Percentiles rank a stretch among this genome's conserved stretches.
phyloP scores from a whole-genome alignment of 1,139 yeast genomes.

The Scheffersomyces segobiensis region DNA sequence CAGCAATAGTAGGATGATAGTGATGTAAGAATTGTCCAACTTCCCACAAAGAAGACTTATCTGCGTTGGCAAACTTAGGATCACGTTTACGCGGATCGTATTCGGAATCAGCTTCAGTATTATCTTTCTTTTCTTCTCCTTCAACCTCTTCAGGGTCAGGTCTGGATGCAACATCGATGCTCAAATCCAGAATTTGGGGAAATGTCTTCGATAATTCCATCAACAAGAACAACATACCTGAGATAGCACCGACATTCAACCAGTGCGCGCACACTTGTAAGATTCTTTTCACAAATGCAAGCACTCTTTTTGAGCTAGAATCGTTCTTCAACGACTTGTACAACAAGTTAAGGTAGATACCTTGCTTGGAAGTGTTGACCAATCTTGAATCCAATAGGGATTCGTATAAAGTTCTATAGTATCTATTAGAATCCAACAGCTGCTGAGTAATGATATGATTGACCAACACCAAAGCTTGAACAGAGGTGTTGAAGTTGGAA shows the following conservation, averaged over 20 bases:
- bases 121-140: conserved; percentile 17
- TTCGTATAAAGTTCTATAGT: conserved; percentile 86
- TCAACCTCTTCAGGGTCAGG: conserved; percentile 31
- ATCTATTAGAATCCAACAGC: conserved; percentile 66
- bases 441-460: conserved; percentile 71
- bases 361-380: conserved; percentile 81
- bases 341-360: conserved; percentile 81
- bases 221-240: conserved; percentile 85
- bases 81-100: conserved; percentile 92
- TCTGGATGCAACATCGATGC: conserved; percentile 42
- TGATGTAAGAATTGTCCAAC: conserved; percentile 69
- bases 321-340: conserved; percentile 84
- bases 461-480: conserved; percentile 86
- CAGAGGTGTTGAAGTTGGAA: conserved; percentile 89
- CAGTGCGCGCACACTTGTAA: conserved; percentile 83
- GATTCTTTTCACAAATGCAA: conserved; percentile 90
- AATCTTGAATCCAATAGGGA: conserved; percentile 84
- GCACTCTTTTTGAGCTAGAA: conserved; percentile 59
- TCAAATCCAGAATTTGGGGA: conserved; percentile 45
- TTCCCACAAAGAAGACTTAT: conserved; percentile 85
- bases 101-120: conserved; percentile 14
- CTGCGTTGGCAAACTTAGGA: conserved; percentile 85
- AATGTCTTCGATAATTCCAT: conserved; percentile 55
- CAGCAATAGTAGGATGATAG: conserved; percentile 88
- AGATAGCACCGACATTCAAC: conserved; percentile 83